These are phyloP conservation scores for Candida railenensis DNA, from an alignment of 805 yeast genomes.

Conservation along the genomic window DNA sequence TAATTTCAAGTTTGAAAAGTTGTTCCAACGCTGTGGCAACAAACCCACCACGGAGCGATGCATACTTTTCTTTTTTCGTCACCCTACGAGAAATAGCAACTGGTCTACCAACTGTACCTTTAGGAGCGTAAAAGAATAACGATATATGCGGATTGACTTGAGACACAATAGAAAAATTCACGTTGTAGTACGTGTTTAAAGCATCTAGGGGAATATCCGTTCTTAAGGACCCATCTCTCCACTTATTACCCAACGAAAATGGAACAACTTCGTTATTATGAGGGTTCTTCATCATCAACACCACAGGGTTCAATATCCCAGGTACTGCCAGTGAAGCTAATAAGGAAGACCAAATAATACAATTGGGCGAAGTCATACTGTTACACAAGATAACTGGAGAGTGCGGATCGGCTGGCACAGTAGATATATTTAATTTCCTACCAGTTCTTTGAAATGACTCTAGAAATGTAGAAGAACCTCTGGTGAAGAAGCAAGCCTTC, in stretches of 20 bases:
- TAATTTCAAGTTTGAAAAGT: constrained; percentile 66
- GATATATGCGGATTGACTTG: constrained; percentile 84
- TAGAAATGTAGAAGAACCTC: constrained; percentile 68
- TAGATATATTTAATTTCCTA: constrained; percentile 65
- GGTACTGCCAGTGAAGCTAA: constrained; percentile 83
- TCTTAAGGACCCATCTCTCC: constrained; percentile 77
- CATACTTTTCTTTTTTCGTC: constrained; percentile 30
- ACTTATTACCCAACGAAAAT: constrained; percentile 69
- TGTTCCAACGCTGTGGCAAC: constrained; percentile 71
- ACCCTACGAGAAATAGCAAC: constrained; percentile 54
- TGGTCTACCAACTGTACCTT: constrained; percentile 80
- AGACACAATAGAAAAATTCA: constrained; percentile 71
- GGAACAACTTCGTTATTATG: constrained; percentile 48
- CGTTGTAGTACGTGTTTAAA: constrained; percentile 71
- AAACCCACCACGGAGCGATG: constrained; percentile 70
- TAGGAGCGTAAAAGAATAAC: constrained; percentile 72
- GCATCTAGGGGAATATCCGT: constrained; percentile 79
- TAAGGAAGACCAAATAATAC: constrained; percentile 78
- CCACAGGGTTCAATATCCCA: constrained; percentile 77
- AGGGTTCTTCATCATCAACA: constrained; percentile 63
- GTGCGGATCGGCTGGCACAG: constrained; percentile 80
- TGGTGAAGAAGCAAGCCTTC: constrained; percentile 66
- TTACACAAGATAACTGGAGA: constrained; percentile 80
- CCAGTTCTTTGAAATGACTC: constrained; percentile 73
- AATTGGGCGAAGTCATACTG: constrained; percentile 73